Percentiles rank a stretch among this genome's conserved stretches.
Conservation (phyloP, 2,329 filamentous ascomycete species). For the Exserohilum rostratum region DNA sequence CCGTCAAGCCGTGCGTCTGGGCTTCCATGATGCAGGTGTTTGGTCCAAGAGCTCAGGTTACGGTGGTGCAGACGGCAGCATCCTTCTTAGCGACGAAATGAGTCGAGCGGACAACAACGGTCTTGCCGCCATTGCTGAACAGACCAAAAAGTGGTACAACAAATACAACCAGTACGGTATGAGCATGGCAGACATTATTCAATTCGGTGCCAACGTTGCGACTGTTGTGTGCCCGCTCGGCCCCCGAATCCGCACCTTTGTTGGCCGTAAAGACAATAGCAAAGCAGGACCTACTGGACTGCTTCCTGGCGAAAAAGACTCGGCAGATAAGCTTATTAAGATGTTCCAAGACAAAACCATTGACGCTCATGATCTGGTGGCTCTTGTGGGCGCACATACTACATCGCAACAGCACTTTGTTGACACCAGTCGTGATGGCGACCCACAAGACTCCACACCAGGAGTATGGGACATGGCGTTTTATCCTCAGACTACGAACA, state of each 20-base stretch:
- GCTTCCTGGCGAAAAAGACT: slow-evolving; percentile 41
- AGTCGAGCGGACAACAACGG: slow-evolving; percentile 39
- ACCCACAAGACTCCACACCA: slow-evolving; percentile 46
- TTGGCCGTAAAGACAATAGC: slow-evolving; percentile 48
- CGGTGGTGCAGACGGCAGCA: slow-evolving; percentile 44
- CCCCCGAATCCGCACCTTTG: slow-evolving; percentile 46
- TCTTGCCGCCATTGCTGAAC: slow-evolving; percentile 30
- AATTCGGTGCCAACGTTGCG: slow-evolving; percentile 47
- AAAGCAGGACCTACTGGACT: slow-evolving; percentile 43
- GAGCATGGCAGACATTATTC: slow-evolving; percentile 49
- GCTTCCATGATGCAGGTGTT: slow-evolving; percentile 44
- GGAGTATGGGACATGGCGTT: slow-evolving; percentile 48
- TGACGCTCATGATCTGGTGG: slow-evolving; percentile 45
- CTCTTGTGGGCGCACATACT: slow-evolving; percentile 47
- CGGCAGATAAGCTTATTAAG: slow-evolving; percentile 42
- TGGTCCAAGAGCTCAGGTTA: slow-evolving; percentile 37
- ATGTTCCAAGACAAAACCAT: slow-evolving; percentile 50
- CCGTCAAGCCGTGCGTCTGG: slow-evolving; percentile 40
- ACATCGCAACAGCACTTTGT: slow-evolving; percentile 48
- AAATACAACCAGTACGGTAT: slow-evolving; percentile 45
- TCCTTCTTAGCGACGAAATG: slow-evolving; percentile 41
- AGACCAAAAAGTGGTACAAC: slow-evolving; percentile 41
- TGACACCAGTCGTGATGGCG: slow-evolving; percentile 36
- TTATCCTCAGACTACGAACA: slow-evolving; percentile 42
- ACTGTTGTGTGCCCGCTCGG: slow-evolving; percentile 49